Conservation (phyloP, 352 stramenopile species). For the Aphanomyces astaci region DNA sequence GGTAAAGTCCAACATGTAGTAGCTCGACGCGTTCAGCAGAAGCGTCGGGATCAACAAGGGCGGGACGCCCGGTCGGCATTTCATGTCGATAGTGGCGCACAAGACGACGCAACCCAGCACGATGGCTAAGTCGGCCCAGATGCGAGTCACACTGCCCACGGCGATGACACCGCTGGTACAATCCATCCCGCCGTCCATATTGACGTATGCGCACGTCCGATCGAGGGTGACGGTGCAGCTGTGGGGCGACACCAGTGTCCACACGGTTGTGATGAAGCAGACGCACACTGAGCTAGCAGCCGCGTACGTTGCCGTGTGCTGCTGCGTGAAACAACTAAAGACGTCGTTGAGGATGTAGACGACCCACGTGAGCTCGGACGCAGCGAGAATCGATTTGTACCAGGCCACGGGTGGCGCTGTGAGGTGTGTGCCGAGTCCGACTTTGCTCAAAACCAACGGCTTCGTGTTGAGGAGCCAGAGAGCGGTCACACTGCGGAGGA, state of each 20-base stretch:
- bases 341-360: constrained; percentile 4
- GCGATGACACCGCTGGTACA: background rate
- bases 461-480: background rate
- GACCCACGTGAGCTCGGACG: background rate
- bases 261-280: background rate
- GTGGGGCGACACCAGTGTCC: background rate
- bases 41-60: too few species aligned
- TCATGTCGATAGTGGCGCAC: background rate
- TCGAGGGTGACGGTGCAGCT: background rate
- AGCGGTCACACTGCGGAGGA: constrained; percentile 2
- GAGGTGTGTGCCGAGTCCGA: too few species aligned
- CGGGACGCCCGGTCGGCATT: too few species aligned
- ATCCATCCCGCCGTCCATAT: background rate
- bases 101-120: background rate
- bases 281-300: background rate
- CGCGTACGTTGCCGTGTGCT: background rate
- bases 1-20: too few species aligned
- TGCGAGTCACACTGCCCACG: background rate
- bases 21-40: too few species aligned
- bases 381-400: constrained; percentile 12
- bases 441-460: too few species aligned
- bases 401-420: too few species aligned
- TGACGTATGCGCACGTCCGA: background rate
- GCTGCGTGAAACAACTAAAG: background rate
- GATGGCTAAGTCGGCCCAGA: background rate